Percentiles rank a stretch among this genome's conserved stretches.
These are phyloP conservation scores for Grosmannia clavigera DNA, from an alignment of 2,329 filamentous ascomycete genomes.

Conservation along the genomic window DNA sequence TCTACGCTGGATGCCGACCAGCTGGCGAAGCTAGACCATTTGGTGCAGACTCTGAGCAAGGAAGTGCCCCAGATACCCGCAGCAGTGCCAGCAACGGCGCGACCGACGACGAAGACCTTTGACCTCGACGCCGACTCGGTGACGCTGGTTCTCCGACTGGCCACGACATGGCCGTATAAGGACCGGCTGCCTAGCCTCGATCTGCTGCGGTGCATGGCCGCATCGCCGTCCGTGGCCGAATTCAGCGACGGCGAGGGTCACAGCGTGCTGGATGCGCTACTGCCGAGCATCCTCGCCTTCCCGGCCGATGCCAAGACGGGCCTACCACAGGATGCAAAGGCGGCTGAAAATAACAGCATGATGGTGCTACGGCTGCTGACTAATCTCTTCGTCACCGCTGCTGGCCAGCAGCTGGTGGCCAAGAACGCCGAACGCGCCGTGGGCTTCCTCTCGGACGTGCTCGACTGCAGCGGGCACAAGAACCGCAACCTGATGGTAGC, in stretches of 20 bases:
- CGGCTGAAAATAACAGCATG: constrained; percentile 74
- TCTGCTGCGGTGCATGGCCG: constrained; percentile 70
- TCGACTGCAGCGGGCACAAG: constrained; percentile 38
- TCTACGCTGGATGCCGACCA: constrained; percentile 59
- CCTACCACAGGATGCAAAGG: constrained; percentile 34
- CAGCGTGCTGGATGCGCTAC: constrained; percentile 46
- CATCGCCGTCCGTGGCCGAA: constrained; percentile 53
- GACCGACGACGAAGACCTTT: constrained; percentile 12
- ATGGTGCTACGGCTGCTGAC: constrained; percentile 69
- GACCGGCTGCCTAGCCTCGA: constrained; percentile 78
- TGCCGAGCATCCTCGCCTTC: constrained; percentile 17
- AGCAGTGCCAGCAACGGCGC: constrained; percentile 25
- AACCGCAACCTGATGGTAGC: constrained; percentile 80
- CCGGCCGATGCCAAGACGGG: constrained; percentile 24
- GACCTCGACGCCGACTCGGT: constrained; percentile 31
- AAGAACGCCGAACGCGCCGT: constrained; percentile 47
- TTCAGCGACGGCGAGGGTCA: constrained; percentile 38
- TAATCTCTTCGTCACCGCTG: constrained; percentile 68
- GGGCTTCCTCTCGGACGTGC: constrained; percentile 48
- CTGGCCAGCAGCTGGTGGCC: constrained; percentile 55
- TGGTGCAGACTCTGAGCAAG: constrained; percentile 51
- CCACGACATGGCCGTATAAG: constrained; percentile 66
- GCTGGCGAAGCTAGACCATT: constrained; percentile 39
- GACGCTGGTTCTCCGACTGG: constrained; percentile 56
- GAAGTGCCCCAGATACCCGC: constrained; percentile 4